These are phyloP conservation scores for Cicer yamashitae DNA, from an alignment of 306 rosid genomes.

Conservation along the genomic window DNA sequence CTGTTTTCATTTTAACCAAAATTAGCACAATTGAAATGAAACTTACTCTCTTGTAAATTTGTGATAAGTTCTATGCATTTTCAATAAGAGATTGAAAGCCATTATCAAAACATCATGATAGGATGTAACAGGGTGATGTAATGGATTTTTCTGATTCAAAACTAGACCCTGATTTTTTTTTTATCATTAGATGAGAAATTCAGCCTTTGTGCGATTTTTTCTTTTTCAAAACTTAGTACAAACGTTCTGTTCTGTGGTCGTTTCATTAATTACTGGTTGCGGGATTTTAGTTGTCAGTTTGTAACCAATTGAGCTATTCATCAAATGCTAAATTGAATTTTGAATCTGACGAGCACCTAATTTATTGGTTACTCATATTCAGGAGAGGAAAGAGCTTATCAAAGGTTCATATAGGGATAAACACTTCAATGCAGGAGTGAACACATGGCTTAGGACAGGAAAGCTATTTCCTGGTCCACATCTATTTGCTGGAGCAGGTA, in stretches of 20 bases:
- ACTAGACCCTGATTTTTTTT: neutral
- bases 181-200: neutral
- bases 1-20: too few relatives aligned
- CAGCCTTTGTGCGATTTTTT: neutral
- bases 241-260: neutral
- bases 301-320: constrained; percentile 1
- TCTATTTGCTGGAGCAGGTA: too few relatives aligned
- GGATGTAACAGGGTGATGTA: too few relatives aligned
- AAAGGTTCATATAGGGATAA: constrained; percentile 86
- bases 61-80: too few relatives aligned
- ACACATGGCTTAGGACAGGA: constrained; percentile 92
- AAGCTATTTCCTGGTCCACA: constrained; percentile 56
- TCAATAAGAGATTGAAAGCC: too few relatives aligned
- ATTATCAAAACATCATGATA: too few relatives aligned
- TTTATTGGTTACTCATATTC: constrained; percentile 45
- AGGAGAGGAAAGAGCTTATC: constrained; percentile 92
- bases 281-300: constrained; percentile 6
- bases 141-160: neutral
- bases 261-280: constrained; percentile 8
- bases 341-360: constrained; percentile 36
- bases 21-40: too few relatives aligned
- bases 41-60: too few relatives aligned
- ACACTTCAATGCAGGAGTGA: constrained; percentile 86
- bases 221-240: neutral
- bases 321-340: constrained; percentile 18